Evolutionary conservation across 2,329 filamentous ascomycete genomes (phyloP), one percentile per base, ranked within the genome.

Genomic region (Arthrobotrys conoides): DNA sequence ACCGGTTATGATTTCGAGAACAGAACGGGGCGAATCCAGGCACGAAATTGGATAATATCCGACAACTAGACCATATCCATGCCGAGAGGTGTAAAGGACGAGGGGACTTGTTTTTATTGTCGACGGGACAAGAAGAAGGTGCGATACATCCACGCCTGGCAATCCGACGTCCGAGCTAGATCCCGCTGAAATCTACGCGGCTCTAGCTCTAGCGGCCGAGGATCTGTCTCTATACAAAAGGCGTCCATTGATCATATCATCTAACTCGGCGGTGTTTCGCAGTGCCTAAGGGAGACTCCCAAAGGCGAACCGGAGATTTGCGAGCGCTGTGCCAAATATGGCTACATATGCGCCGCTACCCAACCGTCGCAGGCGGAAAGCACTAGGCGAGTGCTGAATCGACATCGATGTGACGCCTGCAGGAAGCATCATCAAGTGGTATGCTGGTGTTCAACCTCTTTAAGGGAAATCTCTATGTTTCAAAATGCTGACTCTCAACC

Each of bases 1-100:
- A 72, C 53, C 68, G 75, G 75, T 78, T 72, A 78, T 78, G 75
- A 72, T 78, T 72, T 78, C 75, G 75, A 78, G 75, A 77, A 71
- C 48, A 72, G 75, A 41, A 68, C 63, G 75, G 68, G 63, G 64
- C 61, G 75, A 67, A 71, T 78, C 63, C 63, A 78, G 75, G 75
- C 75, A 78, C 75, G 68, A 78, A 78, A 78, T 78, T 78, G 75
- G 75, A 71, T 78, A 78, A 65, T 63, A 68, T 53, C 48, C 48
- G 68, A 63, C 46, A 69, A 38, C 53, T 44, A 36, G 36, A 72
- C 68, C 63, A 65, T 59, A 72, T 77, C 73, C 66, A 78, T 78
- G 75, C 75, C 75, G 75, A 72, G 75, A 72, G 75, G 75, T 72
- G 75, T 78, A 65, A 78, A 78, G 36, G 75, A 78, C 75, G 75